Base-by-base conservation (phyloP, 1,284 basidiomycete species). In the Peniophora sp. region DNA sequence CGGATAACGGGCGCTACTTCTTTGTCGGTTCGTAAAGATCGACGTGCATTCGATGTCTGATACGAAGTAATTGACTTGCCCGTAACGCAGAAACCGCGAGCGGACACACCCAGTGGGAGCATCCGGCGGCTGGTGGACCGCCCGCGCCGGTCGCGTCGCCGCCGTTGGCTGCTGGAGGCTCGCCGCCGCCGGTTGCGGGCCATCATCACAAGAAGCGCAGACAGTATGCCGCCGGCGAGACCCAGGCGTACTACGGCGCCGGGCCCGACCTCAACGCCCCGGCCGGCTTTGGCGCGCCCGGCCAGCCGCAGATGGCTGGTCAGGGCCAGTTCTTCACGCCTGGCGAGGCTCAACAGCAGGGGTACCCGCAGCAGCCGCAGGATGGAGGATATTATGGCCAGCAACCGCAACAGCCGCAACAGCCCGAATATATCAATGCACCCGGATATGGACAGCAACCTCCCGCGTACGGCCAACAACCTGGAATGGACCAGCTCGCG, bases 201-300 rank as follows among this genome's bases (percentile, higher is more conserved):
- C 27, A 32, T 32, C 62, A 60, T 27, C 68, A 73, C 53, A 12
- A 70, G 23, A 92, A 90, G 70, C 81, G 92, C 58, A 83, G 92
- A 48, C 91, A 94, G 67, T 96, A 96, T 68, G 92, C 93, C 47
- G 82, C 88, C 5, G 90, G 88, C 11, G 89, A 94, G 67, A 91
- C 89, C 2, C 88, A 93, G 62, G 86, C 81, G 2, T 94, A 94
- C 67, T 89, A 89, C 57, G 85, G 86, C 32, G 64, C 71, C 18
- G 64, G 68, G 1, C 37, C 6, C 5, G 60, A 62, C 11, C 57
- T 69, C 47, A 61, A 65, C 24, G 76, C 78, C 35, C 68, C 75
- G 44, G 39, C 64, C 48, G 27, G 6, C 5, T 67, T 70, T 52
- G 61, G 60, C 55, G 64, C 63, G 36, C 60, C 66, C 14, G 67